These are phyloP conservation scores for Vitellaria paradoxa DNA, from an alignment of 179 eudicot species.

Conservation along the genomic window DNA sequence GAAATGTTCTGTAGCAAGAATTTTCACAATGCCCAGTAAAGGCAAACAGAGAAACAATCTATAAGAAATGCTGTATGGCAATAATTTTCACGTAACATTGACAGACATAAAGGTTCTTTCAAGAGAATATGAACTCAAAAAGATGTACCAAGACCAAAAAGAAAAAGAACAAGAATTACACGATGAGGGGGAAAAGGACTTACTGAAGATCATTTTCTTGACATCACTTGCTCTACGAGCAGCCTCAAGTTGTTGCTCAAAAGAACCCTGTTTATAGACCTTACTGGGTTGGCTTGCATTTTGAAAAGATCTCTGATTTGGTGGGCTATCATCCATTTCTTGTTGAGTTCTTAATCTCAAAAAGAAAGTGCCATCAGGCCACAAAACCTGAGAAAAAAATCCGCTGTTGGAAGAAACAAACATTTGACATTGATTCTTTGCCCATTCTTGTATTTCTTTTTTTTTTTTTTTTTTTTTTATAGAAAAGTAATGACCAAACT, in stretches of 20 bases:
- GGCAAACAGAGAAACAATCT: too few relatives aligned
- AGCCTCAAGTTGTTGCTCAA: constrained; percentile 91
- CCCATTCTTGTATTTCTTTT: not conserved
- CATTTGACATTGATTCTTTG: not conserved
- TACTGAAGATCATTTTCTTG: constrained; percentile 77
- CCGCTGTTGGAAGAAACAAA: constrained; percentile 6
- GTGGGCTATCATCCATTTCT: constrained; percentile 33
- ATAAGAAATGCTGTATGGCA: not conserved
- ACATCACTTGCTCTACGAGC: constrained; percentile 87
- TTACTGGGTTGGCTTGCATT: constrained; percentile 41
- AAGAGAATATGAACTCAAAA: not conserved
- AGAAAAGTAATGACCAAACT: not conserved
- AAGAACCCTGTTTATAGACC: constrained; percentile 47
- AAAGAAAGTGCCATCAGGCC: constrained; percentile 95
- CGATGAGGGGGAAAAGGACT: constrained; percentile 23
- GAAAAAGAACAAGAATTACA: not conserved
- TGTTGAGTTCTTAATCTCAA: constrained; percentile 38
- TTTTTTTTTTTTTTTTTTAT: not conserved
- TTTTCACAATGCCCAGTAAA: too few relatives aligned
- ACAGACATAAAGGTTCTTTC: not conserved
- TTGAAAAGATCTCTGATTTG: constrained; percentile 43
- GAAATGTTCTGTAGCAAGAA: not conserved
- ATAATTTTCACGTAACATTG: not conserved
- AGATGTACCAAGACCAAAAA: not conserved
- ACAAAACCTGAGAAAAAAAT: constrained; percentile 58